phyloP scores from a whole-genome alignment of 2,329 filamentous ascomycete genomes.

The Pseudocercospora cruenta region DNA sequence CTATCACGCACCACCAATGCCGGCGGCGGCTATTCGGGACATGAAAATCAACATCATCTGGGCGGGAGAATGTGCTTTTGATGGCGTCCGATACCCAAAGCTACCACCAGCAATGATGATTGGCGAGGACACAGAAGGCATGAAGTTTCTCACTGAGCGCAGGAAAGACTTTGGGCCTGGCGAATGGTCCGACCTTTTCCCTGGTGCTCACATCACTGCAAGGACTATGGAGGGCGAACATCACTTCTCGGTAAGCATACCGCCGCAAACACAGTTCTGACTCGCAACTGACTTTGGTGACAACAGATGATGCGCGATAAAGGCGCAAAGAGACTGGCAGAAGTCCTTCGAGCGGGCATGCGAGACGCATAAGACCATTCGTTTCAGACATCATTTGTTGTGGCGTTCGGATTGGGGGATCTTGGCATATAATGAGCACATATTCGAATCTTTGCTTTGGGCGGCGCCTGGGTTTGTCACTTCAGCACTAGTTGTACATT shows the following conservation, averaged over 20 bases:
- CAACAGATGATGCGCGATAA: slow-evolving; percentile 39
- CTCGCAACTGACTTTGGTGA: background rate
- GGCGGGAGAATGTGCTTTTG: slow-evolving; percentile 54
- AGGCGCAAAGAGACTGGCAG: slow-evolving; percentile 21
- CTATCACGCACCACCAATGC: slow-evolving; percentile 42
- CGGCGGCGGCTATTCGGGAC: slow-evolving; percentile 36
- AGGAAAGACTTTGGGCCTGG: slow-evolving; percentile 53
- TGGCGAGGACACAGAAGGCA: slow-evolving; percentile 49
- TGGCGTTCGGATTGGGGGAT: background rate
- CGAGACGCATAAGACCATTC: background rate
- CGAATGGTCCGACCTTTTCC: slow-evolving; percentile 52
- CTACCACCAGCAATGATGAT: slow-evolving; percentile 42
- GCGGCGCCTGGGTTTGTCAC: no score
- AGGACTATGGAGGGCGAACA: slow-evolving; percentile 41
- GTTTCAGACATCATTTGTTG: background rate
- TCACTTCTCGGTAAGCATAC: slow-evolving; percentile 37
- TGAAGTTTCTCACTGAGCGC: slow-evolving; percentile 55
- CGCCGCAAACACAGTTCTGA: background rate
- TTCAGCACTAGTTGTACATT: no score
- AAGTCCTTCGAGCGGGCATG: slow-evolving; percentile 27
- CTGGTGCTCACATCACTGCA: slow-evolving; percentile 41
- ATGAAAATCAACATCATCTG: slow-evolving; percentile 52
- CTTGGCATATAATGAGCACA: background rate
- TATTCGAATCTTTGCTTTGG: no score
- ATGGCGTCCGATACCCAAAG: slow-evolving; percentile 38